These are phyloP conservation scores for Venturia nashicola DNA, from an alignment of 2,329 filamentous ascomycete species.

Conservation along the genomic window DNA sequence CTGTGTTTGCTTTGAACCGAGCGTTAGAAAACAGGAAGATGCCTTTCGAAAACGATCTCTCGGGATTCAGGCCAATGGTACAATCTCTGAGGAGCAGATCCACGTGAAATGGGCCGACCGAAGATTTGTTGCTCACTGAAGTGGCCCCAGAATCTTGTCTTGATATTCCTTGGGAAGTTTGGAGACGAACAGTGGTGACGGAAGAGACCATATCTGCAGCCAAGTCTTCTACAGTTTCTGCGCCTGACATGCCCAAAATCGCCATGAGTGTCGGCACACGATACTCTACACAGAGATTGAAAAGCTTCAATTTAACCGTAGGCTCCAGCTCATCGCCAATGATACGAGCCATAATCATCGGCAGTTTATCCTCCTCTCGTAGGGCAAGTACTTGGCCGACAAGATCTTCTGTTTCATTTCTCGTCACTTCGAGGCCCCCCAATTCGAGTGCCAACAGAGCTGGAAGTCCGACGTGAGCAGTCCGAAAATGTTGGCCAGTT, in stretches of 20 bases:
- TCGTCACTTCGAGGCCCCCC: constrained; percentile 34
- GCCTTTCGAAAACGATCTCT: constrained; percentile 61
- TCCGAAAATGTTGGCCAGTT: constrained; percentile 15
- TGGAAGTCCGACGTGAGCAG: constrained; percentile 63
- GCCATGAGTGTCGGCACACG: constrained; percentile 74
- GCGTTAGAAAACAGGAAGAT: constrained; percentile 69
- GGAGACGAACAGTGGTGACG: constrained; percentile 51
- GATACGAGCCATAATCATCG: constrained; percentile 76
- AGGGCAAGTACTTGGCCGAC: constrained; percentile 46
- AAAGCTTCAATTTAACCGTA: constrained; percentile 74
- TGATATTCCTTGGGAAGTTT: not conserved
- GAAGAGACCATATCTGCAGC: constrained; percentile 67
- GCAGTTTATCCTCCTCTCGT: constrained; percentile 30
- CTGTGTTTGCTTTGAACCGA: constrained; percentile 54
- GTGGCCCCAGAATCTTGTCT: constrained; percentile 14
- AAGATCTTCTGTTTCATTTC: constrained; percentile 57
- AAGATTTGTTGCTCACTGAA: constrained; percentile 10
- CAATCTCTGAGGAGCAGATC: constrained; percentile 73
- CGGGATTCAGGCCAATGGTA: constrained; percentile 72
- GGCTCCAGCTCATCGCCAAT: constrained; percentile 93
- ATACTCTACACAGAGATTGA: constrained; percentile 79
- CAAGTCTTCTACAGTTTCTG: constrained; percentile 48
- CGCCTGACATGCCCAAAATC: constrained; percentile 56
- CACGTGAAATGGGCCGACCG: constrained; percentile 40
- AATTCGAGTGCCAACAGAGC: constrained; percentile 70